Evolutionary conservation across 2,329 filamentous ascomycete genomes (phyloP).

Genomic region (Curvularia sp.): DNA sequence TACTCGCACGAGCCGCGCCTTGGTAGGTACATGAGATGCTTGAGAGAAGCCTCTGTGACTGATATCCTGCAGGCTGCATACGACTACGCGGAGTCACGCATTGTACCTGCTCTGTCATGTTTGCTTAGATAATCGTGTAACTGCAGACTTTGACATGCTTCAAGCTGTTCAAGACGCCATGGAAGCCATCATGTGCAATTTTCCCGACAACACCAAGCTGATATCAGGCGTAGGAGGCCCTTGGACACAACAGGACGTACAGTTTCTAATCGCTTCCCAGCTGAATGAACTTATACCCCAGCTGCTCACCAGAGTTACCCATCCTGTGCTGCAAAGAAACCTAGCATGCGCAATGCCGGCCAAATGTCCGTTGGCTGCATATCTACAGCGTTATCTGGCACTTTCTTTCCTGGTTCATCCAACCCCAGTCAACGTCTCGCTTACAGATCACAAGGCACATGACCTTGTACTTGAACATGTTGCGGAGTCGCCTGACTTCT

Average conservation of each 20-base stretch:
- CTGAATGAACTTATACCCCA: slow-evolving; percentile 34
- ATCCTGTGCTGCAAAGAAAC: slow-evolving; percentile 62
- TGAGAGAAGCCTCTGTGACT: slow-evolving; percentile 2
- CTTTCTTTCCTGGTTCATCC: slow-evolving; percentile 65
- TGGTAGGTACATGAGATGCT: slow-evolving; percentile 26
- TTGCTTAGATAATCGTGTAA: slow-evolving; percentile 43
- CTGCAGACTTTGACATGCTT: slow-evolving; percentile 27
- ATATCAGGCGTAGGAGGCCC: slow-evolving; percentile 33
- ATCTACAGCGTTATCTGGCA: slow-evolving; percentile 71
- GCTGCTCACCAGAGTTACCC: slow-evolving; percentile 51
- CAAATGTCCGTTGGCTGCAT: slow-evolving; percentile 58
- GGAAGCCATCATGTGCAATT: slow-evolving; percentile 40
- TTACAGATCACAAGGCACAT: slow-evolving; percentile 32
- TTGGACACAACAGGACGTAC: slow-evolving; percentile 13
- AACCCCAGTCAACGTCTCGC: slow-evolving; percentile 29
- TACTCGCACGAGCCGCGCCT: slow-evolving; percentile 38
- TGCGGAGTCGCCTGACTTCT: slow-evolving; percentile 56
- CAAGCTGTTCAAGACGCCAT: slow-evolving; percentile 43
- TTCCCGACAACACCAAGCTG: slow-evolving; percentile 31
- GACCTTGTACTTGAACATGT: slow-evolving; percentile 38
- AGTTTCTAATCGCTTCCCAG: slow-evolving; percentile 35
- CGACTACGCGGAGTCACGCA: slow-evolving; percentile 30
- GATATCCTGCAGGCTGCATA: slow-evolving; percentile 28
- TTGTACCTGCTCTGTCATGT: slow-evolving; percentile 39
- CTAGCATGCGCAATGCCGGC: slow-evolving; percentile 67